phyloP scores from a whole-genome alignment of 495 filamentous ascomycete species.

The Neurospora tetrasperma region DNA sequence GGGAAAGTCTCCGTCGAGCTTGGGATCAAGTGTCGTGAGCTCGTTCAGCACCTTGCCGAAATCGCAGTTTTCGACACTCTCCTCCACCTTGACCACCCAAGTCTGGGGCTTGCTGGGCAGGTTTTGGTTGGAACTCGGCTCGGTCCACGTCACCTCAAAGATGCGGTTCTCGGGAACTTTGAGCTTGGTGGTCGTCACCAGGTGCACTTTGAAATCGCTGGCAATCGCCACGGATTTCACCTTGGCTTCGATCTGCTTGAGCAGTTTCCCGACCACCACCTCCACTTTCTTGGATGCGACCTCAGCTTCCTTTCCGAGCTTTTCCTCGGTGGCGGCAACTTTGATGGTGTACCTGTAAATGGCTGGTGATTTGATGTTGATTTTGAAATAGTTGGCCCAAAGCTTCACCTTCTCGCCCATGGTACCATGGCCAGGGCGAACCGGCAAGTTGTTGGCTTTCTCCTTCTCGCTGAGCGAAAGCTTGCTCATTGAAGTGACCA shows the following conservation, averaged over 20 bases:
- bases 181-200: slow-evolving; percentile 35
- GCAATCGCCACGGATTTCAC: slow-evolving; percentile 25
- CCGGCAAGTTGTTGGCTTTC: slow-evolving; percentile 21
- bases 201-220: slow-evolving; percentile 47
- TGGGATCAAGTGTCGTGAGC: slow-evolving; percentile 35
- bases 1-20: slow-evolving; percentile 29
- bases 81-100: slow-evolving; percentile 34
- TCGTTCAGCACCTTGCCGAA: slow-evolving; percentile 43
- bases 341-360: slow-evolving; percentile 31
- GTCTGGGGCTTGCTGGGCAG: slow-evolving; percentile 16
- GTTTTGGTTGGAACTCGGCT: slow-evolving; percentile 28
- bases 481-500: slow-evolving; percentile 15
- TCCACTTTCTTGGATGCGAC: slow-evolving; percentile 41
- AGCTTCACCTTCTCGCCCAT: slow-evolving; percentile 39
- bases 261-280: slow-evolving; percentile 33
- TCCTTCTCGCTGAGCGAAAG: slow-evolving; percentile 13
- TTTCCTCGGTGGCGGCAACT: slow-evolving; percentile 23
- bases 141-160: slow-evolving; percentile 32
- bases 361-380: slow-evolving; percentile 30
- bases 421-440: slow-evolving; percentile 51
- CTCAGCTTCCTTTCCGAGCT: slow-evolving; percentile 21
- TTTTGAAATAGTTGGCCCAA: slow-evolving; percentile 55
- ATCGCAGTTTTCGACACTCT: slow-evolving; percentile 24
- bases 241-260: slow-evolving; percentile 15
- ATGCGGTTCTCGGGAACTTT: slow-evolving; percentile 20